A percentile compares a stretch with the other conserved stretches of the same genome.
These are phyloP conservation scores for Aspergillus hiratsukae DNA, from an alignment of 2,329 filamentous ascomycete species.

Conservation along the genomic window DNA sequence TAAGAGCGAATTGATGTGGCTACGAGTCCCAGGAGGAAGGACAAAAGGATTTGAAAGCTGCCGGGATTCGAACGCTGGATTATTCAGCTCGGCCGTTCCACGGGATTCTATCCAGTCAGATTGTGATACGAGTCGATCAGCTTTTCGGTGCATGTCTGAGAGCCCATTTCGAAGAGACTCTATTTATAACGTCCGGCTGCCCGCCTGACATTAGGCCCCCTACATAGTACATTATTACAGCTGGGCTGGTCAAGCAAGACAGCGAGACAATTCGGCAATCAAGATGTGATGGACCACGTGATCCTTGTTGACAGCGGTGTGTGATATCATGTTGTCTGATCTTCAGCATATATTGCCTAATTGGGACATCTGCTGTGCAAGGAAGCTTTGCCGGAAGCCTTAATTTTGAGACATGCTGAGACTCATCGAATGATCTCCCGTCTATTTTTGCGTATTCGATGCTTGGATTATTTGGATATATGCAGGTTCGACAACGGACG, in stretches of 20 bases:
- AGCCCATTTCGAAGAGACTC: too few species aligned
- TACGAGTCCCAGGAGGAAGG: too few species aligned
- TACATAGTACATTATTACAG: too few species aligned
- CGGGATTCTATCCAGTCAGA: too few species aligned
- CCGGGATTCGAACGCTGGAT: too few species aligned
- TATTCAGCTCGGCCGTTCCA: too few species aligned
- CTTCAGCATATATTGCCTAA: background rate
- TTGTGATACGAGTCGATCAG: too few species aligned
- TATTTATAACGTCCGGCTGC: too few species aligned
- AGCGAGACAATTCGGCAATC: background rate
- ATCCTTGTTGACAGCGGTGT: background rate
- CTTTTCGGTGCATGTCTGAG: too few species aligned
- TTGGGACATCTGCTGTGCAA: background rate
- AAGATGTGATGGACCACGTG: background rate
- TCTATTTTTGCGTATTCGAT: background rate
- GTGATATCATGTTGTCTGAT: background rate
- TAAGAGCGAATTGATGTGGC: too few species aligned
- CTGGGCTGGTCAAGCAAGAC: background rate
- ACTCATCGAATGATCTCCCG: background rate
- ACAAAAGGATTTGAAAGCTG: too few species aligned
- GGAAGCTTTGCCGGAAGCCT: background rate
- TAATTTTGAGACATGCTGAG: background rate
- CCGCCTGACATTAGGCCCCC: too few species aligned
- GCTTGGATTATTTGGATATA: background rate
- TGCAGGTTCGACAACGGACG: background rate